phyloP scores from a whole-genome alignment of 768 basidiomycete genomes.

The Artomyces pyxidatus region DNA sequence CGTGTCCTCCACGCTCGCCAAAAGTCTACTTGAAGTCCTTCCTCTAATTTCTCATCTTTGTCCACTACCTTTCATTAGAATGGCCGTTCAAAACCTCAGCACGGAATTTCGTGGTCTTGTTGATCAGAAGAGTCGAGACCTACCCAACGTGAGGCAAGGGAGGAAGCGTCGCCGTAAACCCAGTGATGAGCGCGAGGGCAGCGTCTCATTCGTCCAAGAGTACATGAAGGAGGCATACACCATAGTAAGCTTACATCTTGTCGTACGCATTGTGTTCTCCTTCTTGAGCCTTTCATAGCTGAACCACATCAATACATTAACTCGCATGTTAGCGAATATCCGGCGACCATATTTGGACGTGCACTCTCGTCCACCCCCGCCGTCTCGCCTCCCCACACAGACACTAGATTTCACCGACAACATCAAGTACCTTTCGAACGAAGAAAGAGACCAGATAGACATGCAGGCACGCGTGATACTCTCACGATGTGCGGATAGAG shows the following conservation, averaged over 20 bases:
- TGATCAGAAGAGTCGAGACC: slow-evolving; percentile 2
- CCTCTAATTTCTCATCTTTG: no score
- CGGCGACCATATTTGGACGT: slow-evolving; percentile 85
- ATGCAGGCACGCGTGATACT: slow-evolving; percentile 83
- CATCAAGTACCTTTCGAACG: slow-evolving; percentile 70
- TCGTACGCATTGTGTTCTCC: background rate
- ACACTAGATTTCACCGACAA: slow-evolving; percentile 49
- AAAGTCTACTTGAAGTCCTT: no score
- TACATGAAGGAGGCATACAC: slow-evolving; percentile 72
- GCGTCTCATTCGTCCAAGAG: slow-evolving; percentile 42
- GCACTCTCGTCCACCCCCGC: slow-evolving; percentile 47
- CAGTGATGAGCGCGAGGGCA: slow-evolving; percentile 8
- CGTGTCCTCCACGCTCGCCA: no score
- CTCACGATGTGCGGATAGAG: slow-evolving; percentile 76
- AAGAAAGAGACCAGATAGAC: slow-evolving; percentile 95
- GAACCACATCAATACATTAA: slow-evolving; percentile 62
- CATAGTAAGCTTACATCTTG: slow-evolving; percentile 41
- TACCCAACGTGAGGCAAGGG: slow-evolving; percentile 1
- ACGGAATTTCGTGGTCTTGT: slow-evolving; percentile 7
- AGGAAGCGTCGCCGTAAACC: slow-evolving; percentile 6
- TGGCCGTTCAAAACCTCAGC: slow-evolving; percentile 2
- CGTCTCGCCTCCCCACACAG: slow-evolving; percentile 42
- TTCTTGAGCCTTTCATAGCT: slow-evolving; percentile 35
- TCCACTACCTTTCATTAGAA: no score
- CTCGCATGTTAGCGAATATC: slow-evolving; percentile 64